Conservation (phyloP, 257 asterid genomes). For the Gentiana straminea region DNA sequence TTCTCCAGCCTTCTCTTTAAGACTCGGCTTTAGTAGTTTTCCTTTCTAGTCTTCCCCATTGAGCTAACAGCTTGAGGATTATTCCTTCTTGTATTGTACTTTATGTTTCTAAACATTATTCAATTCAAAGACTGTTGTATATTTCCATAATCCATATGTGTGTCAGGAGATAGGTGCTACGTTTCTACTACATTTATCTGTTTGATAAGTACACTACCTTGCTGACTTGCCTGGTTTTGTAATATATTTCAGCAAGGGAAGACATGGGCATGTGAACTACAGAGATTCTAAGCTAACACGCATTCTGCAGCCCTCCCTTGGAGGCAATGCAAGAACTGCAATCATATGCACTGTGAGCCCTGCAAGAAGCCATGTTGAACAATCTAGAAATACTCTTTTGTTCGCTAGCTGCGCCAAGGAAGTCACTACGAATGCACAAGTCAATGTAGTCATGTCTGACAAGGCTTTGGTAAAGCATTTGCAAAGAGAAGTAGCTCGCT, state of each 20-base stretch:
- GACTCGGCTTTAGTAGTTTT: not conserved
- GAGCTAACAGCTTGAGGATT: slow-evolving; percentile 1
- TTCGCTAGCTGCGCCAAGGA: slow-evolving; percentile 98
- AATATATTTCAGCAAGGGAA: slow-evolving; percentile 77
- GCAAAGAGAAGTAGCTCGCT: slow-evolving; percentile 92
- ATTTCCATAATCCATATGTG: no score
- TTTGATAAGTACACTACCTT: no score
- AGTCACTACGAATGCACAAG: slow-evolving; percentile 95
- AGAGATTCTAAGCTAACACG: slow-evolving; percentile 99
- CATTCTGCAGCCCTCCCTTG: slow-evolving; percentile 92
- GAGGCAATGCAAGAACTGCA: slow-evolving; percentile 99
- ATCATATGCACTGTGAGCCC: slow-evolving; percentile 96
- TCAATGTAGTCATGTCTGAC: slow-evolving; percentile 99
- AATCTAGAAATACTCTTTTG: slow-evolving; percentile 91
- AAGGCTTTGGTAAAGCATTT: slow-evolving; percentile 97
- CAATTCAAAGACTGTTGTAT: not conserved
- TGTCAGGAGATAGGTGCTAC: no score
- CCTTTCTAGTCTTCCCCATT: no score
- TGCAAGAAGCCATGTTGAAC: slow-evolving; percentile 93
- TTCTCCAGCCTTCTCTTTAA: no score
- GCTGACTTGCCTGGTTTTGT: not conserved
- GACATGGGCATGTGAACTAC: slow-evolving; percentile 86
- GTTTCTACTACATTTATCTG: no score
- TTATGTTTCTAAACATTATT: not conserved
- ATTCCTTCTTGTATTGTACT: not conserved